Evolutionary conservation across 176 grass and related monocot genomes (phyloP).

Genomic region (Triticum monococcum): DNA sequence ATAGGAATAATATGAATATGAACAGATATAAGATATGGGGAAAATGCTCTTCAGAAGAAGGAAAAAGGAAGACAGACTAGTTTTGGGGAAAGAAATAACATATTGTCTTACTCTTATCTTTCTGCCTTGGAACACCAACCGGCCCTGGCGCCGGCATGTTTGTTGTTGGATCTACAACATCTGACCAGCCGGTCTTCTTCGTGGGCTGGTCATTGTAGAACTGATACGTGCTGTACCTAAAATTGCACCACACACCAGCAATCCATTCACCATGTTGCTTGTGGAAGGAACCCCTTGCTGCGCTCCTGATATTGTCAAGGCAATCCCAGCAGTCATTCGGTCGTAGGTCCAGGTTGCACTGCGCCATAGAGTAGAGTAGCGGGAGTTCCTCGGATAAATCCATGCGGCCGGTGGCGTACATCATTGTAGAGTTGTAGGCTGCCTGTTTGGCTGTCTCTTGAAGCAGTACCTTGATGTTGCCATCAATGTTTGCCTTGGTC

Average conservation of each 20-base stretch:
- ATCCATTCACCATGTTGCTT: constrained; percentile 1
- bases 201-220: constrained; percentile 24
- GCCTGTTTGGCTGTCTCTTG: neutral
- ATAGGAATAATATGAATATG: too few relatives aligned
- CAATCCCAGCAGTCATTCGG: neutral
- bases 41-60: too few relatives aligned
- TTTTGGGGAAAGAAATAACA: neutral
- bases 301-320: neutral
- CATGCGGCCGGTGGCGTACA: constrained; percentile 20
- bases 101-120: too few relatives aligned
- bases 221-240: constrained; percentile 4
- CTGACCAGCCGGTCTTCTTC: neutral
- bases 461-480: neutral
- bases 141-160: neutral
- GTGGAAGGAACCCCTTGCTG: neutral
- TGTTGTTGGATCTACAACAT: neutral
- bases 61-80: neutral
- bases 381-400: neutral
- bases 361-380: constrained; percentile 26
- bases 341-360: constrained; percentile 39
- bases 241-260: constrained; percentile 12
- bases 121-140: neutral
- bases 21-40: too few relatives aligned
- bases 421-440: neutral
- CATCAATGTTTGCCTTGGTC: too few relatives aligned